Percentiles rank a stretch among this genome's conserved stretches.
phyloP scores from a whole-genome alignment of 31 red algal genomes.

The Pterothamnion heteromorphum region DNA sequence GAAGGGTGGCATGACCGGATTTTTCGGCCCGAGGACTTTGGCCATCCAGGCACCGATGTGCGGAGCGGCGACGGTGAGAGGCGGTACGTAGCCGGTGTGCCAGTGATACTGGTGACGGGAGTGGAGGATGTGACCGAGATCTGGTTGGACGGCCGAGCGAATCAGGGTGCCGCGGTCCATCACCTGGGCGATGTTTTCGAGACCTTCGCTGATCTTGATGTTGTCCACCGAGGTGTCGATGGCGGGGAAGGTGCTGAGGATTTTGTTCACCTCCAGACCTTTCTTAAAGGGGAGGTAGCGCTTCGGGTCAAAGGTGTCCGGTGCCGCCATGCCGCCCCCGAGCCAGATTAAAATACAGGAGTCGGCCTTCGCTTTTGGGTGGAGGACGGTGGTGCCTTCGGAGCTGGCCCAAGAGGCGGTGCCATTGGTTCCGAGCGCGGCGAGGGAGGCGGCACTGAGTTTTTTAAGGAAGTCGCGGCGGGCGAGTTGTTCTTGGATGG shows the following conservation, averaged over 20 bases:
- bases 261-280: background rate
- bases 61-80: background rate
- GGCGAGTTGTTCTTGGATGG: no score
- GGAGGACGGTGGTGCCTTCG: no score
- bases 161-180: background rate
- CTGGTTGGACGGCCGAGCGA: background rate
- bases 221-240: background rate
- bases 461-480: background rate
- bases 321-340: background rate
- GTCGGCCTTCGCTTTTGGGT: background rate
- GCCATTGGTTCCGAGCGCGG: background rate
- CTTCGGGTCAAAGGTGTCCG: background rate
- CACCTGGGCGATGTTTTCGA: background rate
- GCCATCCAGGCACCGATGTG: background rate
- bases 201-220: background rate
- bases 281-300: background rate
- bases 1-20: background rate
- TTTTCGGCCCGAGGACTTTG: background rate
- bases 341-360: background rate
- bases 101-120: background rate
- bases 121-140: background rate
- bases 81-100: background rate
- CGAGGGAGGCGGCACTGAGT: background rate
- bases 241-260: background rate
- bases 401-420: no score